A percentile compares a stretch with the other conserved stretches of the same genome.
Conservation (phyloP, 2,329 filamentous ascomycete species). For the Aspergillus unguis region DNA sequence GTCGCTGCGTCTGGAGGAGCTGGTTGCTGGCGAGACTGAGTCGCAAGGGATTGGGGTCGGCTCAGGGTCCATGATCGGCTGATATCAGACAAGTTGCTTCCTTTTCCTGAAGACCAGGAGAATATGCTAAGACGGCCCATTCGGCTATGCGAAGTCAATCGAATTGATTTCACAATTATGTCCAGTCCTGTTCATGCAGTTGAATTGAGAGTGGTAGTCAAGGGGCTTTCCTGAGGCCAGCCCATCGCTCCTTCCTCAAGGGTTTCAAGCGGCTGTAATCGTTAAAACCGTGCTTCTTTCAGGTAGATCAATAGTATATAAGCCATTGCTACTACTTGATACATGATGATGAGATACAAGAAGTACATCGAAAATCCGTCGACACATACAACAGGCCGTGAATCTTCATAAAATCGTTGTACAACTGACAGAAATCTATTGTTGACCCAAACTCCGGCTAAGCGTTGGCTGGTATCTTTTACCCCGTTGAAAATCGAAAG, state of each 20-base stretch:
- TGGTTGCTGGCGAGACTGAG: not conserved
- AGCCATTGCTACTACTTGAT: conserved; percentile 1
- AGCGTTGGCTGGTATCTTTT: conserved; percentile 8
- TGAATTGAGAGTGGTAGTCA: too few relatives aligned
- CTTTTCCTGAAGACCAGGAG: conserved; percentile 8
- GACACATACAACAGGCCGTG: not conserved
- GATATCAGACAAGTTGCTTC: conserved; percentile 3
- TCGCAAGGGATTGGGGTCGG: not conserved
- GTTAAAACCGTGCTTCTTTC: too few relatives aligned
- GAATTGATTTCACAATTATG: too few relatives aligned
- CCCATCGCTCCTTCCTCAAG: conserved; percentile 5
- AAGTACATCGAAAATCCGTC: not conserved
- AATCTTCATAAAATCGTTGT: conserved; percentile 7
- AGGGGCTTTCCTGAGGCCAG: too few relatives aligned
- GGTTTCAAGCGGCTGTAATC: too few relatives aligned
- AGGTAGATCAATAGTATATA: not conserved
- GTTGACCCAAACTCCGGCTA: conserved; percentile 24
- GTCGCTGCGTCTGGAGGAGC: not conserved
- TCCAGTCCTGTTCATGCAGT: too few relatives aligned
- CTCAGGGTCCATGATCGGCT: conserved; percentile 1
- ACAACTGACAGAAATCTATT: conserved; percentile 27
- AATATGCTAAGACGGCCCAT: conserved; percentile 18
- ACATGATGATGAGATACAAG: conserved; percentile 10
- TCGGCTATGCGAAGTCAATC: not conserved
- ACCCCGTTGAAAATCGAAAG: conserved; percentile 3